phyloP scores from a whole-genome alignment of 176 grass and related monocot species.

The Metroxylon sagu region DNA sequence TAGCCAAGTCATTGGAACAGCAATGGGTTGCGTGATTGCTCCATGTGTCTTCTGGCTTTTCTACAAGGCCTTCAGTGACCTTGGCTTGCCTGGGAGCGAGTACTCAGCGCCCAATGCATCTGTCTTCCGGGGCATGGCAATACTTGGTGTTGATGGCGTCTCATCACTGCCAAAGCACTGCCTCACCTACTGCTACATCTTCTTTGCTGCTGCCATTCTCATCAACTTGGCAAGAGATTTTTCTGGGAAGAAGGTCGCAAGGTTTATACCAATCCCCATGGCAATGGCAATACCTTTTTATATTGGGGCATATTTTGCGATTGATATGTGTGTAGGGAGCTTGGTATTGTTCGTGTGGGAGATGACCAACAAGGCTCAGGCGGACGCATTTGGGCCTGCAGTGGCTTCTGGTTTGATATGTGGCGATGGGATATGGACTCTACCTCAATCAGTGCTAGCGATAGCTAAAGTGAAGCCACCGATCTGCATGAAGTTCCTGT shows the following conservation, averaged over 20 bases:
- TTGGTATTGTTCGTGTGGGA: neutral
- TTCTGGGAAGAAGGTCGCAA: neutral
- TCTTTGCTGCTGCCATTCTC: neutral
- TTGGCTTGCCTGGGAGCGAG: neutral
- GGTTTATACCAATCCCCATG: conserved; percentile 13
- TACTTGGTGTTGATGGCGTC: neutral
- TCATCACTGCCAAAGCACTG: conserved; percentile 14
- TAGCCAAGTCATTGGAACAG: conserved; percentile 1
- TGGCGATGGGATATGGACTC: conserved; percentile 15
- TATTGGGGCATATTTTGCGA: conserved; percentile 1
- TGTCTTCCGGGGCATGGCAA: conserved; percentile 7
- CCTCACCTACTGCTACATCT: conserved; percentile 1
- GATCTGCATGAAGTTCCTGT: conserved; percentile 20
- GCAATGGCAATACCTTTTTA: conserved; percentile 16
- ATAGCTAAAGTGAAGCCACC: conserved; percentile 10
- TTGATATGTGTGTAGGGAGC: conserved; percentile 7
- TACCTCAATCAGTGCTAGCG: neutral
- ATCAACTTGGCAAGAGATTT: conserved; percentile 7
- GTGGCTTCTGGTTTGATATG: conserved; percentile 20
- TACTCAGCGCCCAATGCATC: conserved; percentile 2
- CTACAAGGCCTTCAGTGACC: conserved; percentile 2
- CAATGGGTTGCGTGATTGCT: conserved; percentile 17
- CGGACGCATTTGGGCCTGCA: neutral
- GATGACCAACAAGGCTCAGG: neutral
- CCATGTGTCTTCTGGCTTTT: conserved; percentile 18